Base-by-base conservation (phyloP, 2,329 filamentous ascomycete genomes). In the Rutstroemia sp. region DNA sequence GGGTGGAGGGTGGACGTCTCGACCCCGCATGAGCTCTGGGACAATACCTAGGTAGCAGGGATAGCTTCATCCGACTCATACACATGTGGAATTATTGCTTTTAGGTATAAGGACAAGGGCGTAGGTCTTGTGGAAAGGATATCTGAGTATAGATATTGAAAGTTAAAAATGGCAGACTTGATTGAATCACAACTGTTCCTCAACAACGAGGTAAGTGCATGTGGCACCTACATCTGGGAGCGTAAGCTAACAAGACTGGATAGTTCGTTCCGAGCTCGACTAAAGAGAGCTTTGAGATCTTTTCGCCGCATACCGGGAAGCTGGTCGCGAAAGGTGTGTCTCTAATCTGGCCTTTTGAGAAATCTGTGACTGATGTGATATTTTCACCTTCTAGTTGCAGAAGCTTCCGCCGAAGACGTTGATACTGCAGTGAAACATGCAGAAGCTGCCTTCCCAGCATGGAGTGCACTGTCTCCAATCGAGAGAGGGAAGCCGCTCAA, bases 251-350 rank as follows among this genome's bases (percentile, higher is more conserved):
- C 2, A 10, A 23, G 10, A 3, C 14, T 19, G 4, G 10, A 12
- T 30, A 68, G 73, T 75, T 78, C 61, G 70, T 74, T 27, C 67
- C 71, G n/a, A 71, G 76, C 1, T 78, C 74, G 14, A 70, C 74
- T 62, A 67, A 69, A 16, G 70, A 72, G 58, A 78, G 73, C 0
- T 77, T 79, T 59, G 65, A 73, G 4, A 61, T 78, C 16, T 69
- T 71, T 58, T 78, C 73, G 58, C 75, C 74, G 1, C 70, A 71
- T 23, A 73, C 72, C 5, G 69, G 70, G 40, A 67, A 75, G 45
- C 66, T 73, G 34, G 61, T 74, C 3, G 71, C 71, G 1, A 34
- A 63, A 73, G 58, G 64, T 50, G 23, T 46, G 38, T 51, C 21
- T 44, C 21, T 10, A 1, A 44, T 19, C 40, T 44, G 10, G 2